Evolutionary conservation across 129 eudicot genomes (phyloP).

Genomic region (Flaveria robusta): DNA sequence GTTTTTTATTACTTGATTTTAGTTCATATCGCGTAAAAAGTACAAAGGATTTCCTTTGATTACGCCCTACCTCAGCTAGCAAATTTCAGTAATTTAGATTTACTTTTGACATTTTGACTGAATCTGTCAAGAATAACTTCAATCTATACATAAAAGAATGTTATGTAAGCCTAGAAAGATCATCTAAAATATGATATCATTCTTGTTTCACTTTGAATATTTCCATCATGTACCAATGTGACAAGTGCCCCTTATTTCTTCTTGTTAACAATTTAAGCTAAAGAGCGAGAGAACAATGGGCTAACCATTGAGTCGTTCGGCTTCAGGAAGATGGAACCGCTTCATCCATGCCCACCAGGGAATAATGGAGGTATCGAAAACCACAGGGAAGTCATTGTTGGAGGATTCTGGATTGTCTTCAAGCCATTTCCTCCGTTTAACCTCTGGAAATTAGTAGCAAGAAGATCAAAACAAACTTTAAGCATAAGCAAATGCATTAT

Average conservation of each 20-base stretch:
- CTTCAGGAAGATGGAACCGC: conserved; percentile 98
- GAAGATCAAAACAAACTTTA: conserved; percentile 14
- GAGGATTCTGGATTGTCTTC: conserved; percentile 91
- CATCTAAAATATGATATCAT: neutral
- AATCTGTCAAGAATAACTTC: neutral
- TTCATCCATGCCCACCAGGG: conserved; percentile 99
- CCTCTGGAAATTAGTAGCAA: conserved; percentile 61
- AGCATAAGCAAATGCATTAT: neutral
- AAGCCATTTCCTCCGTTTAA: conserved; percentile 90
- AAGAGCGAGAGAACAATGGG: neutral
- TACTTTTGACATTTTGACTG: neutral
- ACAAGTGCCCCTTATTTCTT: neutral
- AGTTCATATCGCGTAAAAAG: neutral
- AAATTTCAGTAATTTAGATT: neutral
- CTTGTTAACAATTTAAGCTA: neutral
- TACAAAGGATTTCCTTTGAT: neutral
- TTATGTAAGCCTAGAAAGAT: neutral
- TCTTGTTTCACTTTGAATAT: neutral
- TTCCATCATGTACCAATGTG: neutral
- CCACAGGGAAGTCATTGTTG: conserved; percentile 76
- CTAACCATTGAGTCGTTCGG: conserved; percentile 88
- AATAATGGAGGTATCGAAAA: conserved; percentile 88
- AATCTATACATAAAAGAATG: neutral
- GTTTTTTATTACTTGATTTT: neutral
- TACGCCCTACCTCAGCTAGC: neutral